Base-by-base conservation (phyloP, 352 stramenopile genomes). In the Globisporangium parvum region DNA sequence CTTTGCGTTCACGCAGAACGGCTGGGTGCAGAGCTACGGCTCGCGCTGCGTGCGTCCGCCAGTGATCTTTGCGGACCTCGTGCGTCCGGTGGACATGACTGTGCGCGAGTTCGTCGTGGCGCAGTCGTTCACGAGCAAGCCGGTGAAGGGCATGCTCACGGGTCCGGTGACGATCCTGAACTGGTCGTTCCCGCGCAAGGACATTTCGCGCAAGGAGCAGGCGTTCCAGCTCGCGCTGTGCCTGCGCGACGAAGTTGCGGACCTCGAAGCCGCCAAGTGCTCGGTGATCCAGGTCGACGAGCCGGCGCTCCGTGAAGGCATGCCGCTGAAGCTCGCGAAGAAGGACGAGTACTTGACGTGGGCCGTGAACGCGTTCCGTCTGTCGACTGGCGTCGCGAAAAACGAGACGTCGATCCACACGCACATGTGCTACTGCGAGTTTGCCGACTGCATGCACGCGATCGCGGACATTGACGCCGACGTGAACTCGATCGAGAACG, bases 381-480 rank as follows among this genome's bases (percentile, higher is more conserved):
- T 98, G 39, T 75, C 87, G 33, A 96, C 88, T 2, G 86, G 77
- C 31, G 82, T 90, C 12, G 88, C 87, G 35, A 81, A 87, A 66
- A 89, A 92, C 63, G 72, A 86, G 63, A 97, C 90, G 17, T 93
- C 91, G 49, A 96, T 97, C 69, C 90, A 97, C 78, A 97, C 90
- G 40, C 91, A 98, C 85, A 97, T 98, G 88, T 98, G 91, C 85
- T 98, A 98, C 82, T 97, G 87, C 72, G 90, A 98, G 70, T 98
- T 98, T 67, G 63, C 86, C 9, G 91, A 97, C 75, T 96, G 87
- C 71, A 97, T 98, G 86, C 74, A 90, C 55, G 86, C 90, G 31
- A 97, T 97, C 53, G 88, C 96, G 58, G 80, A 80, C 23, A 87
- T 98, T 39, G 91, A 98, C 64, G 88, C 88, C 2, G 91, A 98